A percentile compares a stretch with the other conserved stretches of the same genome.
Conservation (phyloP, 2,329 filamentous ascomycete genomes). For the Didymosphaeria variabile region DNA sequence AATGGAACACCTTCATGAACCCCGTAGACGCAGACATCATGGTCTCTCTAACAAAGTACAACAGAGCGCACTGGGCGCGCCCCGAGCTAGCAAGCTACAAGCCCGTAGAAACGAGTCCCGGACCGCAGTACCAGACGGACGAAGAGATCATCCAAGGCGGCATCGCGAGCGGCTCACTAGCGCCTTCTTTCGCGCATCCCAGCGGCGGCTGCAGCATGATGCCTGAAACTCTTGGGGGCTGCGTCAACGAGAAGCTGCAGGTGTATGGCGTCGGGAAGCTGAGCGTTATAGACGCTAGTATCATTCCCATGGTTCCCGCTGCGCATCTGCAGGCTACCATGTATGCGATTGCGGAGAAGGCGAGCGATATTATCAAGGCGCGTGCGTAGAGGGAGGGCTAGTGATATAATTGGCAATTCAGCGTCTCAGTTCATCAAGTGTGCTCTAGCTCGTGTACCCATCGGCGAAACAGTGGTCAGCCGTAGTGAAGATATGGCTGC, state of each 20-base stretch:
- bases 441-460: no score
- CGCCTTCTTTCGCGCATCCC: conserved; percentile 3
- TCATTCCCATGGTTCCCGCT: conserved; percentile 41
- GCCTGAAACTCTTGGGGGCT: conserved; percentile 38
- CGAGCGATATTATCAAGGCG: conserved; percentile 42
- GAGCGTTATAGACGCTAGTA: conserved; percentile 45
- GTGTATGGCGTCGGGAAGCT: conserved; percentile 39
- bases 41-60: conserved; percentile 46
- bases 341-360: conserved; percentile 46
- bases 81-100: conserved; percentile 39
- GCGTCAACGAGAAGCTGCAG: conserved; percentile 31
- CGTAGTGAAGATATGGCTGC: no score
- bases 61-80: conserved; percentile 42
- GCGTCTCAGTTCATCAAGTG: no score
- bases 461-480: no score
- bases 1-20: conserved; percentile 47
- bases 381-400: background rate
- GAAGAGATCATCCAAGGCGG: conserved; percentile 32
- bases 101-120: conserved; percentile 44
- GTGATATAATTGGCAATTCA: no score
- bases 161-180: conserved; percentile 15
- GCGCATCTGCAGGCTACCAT: conserved; percentile 41
- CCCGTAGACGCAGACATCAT: conserved; percentile 49
- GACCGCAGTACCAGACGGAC: conserved; percentile 24
- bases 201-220: conserved; percentile 38